These are phyloP conservation scores for Achaetomium macrosporum DNA, from an alignment of 2,329 filamentous ascomycete genomes.

Conservation along the genomic window DNA sequence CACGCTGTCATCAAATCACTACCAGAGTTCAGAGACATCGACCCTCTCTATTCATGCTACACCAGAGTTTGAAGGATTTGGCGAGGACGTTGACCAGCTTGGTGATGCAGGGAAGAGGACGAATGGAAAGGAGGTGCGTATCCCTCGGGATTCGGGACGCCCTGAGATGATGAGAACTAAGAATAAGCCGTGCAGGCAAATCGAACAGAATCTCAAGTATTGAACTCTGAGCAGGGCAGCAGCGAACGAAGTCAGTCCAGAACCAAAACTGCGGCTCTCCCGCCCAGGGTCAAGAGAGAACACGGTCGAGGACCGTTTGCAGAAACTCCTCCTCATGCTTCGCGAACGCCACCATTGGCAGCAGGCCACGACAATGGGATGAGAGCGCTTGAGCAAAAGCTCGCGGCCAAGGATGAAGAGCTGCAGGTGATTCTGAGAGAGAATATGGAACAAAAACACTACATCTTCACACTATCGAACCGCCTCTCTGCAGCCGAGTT, in stretches of 20 bases:
- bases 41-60: not conserved
- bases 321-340: not conserved
- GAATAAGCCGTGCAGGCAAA: no score
- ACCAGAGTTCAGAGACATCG: not conserved
- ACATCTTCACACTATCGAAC: constrained; percentile 9
- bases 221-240: no score
- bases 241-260: no score
- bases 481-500: constrained; percentile 1
- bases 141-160: no score
- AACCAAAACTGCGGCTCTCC: no score
- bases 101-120: no score
- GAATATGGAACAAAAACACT: not conserved
- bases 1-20: not conserved
- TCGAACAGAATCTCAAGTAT: no score
- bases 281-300: no score
- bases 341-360: not conserved
- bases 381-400: not conserved
- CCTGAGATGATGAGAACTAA: no score
- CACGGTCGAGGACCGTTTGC: not conserved
- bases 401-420: not conserved
- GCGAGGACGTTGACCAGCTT: no score
- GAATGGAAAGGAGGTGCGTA: no score
- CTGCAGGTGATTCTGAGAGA: not conserved
- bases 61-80: not conserved
- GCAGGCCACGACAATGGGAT: not conserved